Conservation (phyloP, 2,329 filamentous ascomycete genomes). For the Chaetomium sp. region DNA sequence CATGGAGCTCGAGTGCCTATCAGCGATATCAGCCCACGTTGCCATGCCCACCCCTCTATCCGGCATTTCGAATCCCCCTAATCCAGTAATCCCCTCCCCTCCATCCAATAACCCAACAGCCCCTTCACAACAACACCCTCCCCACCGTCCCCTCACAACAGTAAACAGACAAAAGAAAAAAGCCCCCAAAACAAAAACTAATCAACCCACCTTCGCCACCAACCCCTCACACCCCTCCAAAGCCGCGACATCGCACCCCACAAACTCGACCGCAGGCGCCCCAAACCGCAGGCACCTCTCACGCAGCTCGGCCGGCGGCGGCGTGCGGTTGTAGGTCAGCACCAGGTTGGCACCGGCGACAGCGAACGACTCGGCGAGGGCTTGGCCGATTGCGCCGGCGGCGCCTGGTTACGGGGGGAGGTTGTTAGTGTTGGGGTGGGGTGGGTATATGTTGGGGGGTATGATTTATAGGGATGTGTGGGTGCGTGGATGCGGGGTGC, state of each 20-base stretch:
- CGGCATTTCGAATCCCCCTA: neutral
- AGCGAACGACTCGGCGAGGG: constrained; percentile 39
- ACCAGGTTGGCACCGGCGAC: constrained; percentile 38
- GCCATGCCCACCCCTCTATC: neutral
- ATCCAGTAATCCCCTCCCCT: neutral
- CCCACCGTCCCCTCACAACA: neutral
- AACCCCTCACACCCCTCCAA: constrained; percentile 35
- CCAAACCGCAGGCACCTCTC: constrained; percentile 33
- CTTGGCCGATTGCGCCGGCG: constrained; percentile 37
- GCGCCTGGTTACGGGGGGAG: constrained; percentile 31
- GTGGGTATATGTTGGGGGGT: neutral
- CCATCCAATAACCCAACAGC: neutral
- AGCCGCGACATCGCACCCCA: constrained; percentile 37
- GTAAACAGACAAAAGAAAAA: neutral
- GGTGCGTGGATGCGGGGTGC: neutral
- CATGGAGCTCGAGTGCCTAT: constrained; percentile 31
- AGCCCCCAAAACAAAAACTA: no score
- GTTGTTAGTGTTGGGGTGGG: neutral
- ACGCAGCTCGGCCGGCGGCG: constrained; percentile 31
- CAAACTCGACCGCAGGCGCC: constrained; percentile 31
- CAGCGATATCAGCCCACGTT: neutral
- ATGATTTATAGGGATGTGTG: neutral
- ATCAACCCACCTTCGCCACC: constrained; percentile 30
- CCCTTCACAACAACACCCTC: neutral
- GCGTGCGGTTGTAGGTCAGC: constrained; percentile 38